Base-by-base conservation (phyloP, 73 alveolate species). In the Blepharisma stoltei region DNA sequence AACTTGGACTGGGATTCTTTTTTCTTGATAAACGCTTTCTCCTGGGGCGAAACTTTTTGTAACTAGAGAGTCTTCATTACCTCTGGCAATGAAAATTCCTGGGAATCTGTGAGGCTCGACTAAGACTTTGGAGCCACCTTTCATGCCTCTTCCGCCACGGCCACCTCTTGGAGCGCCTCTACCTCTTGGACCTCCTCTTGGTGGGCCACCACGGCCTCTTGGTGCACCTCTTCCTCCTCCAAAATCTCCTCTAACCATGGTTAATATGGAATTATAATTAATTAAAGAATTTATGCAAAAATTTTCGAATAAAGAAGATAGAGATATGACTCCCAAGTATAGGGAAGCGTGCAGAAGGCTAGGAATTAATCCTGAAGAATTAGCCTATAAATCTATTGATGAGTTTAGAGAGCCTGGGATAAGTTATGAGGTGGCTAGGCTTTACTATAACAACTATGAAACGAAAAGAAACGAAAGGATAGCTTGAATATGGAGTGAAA, bases 31-130 rank as follows among this genome's bases (percentile, higher is more conserved):
- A 46, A 88, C 99, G 49, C 96, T 84, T 90, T 96, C 99, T 27
- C 99, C 99, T 14, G 98, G 95, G 75, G 90, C 94, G 49, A 91
- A 75, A 83, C 95, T 95, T 77, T 88, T 88, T 37, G 99, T 96
- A 46, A 88, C 90, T 52, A 97, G 93, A 52, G 98, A 93, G 73
- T 95, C 99, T 71, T 91, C 96, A 84, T 95, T 78, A 55, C 97
- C 97, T 67, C 90, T 90, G 41, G 91, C 73, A 41, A 93, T 81
- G 78, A 78, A 91, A 43, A 93, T 96, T 53, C 98, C 98, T 83
- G 88, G 91, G 81, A 95, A 95, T 82, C 97, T 86, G 82, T 93
- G 98, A 65, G 98, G 99, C 81, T 95, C 97, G 50, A 94, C 97
- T 66, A 93, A 71, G 41, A 79, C 92, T 77, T 86, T 83, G 45